These are phyloP conservation scores for Blyttiomyces sp. DNA, from an alignment of 371 early-diverging fungal genomes.

Conservation along the genomic window DNA sequence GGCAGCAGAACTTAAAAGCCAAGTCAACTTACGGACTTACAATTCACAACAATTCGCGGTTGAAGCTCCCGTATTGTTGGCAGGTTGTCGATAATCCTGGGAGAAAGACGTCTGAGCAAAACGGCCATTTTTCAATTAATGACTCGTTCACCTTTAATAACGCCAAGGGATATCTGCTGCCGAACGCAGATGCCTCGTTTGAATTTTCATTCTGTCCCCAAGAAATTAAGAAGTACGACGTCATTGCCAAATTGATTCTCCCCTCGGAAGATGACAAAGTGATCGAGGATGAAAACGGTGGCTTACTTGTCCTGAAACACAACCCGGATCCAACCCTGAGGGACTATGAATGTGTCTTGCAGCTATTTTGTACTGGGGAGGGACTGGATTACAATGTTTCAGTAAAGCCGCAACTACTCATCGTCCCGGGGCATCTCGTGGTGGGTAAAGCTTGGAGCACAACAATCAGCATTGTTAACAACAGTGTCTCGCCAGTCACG, in stretches of 20 bases:
- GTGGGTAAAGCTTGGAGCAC: conserved; percentile 18
- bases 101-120: not conserved
- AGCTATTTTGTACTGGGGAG: conserved; percentile 29
- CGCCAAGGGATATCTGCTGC: conserved; percentile 24
- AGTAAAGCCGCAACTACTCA: conserved; percentile 24
- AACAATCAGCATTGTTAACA: conserved; percentile 26
- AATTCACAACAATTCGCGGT: conserved; percentile 24
- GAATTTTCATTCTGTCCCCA: conserved; percentile 31
- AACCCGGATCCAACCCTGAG: not conserved
- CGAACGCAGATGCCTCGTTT: conserved; percentile 28
- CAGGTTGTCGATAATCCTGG: conserved; percentile 23
- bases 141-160: conserved; percentile 26
- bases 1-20: conserved; percentile 31
- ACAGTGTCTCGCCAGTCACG: conserved; percentile 29
- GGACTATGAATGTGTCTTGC: conserved; percentile 20
- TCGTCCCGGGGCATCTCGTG: conserved; percentile 19
- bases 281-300: not conserved
- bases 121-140: conserved; percentile 1
- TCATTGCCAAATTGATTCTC: conserved; percentile 25
- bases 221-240: conserved; percentile 25
- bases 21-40: conserved; percentile 20
- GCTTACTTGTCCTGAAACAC: not conserved
- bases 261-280: conserved; percentile 17
- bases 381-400: conserved; percentile 30
- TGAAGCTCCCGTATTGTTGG: conserved; percentile 38